Percentiles rank a stretch among this genome's conserved stretches.
Conservation (phyloP, 768 basidiomycete genomes). For the Mrakia hoshinonis region DNA sequence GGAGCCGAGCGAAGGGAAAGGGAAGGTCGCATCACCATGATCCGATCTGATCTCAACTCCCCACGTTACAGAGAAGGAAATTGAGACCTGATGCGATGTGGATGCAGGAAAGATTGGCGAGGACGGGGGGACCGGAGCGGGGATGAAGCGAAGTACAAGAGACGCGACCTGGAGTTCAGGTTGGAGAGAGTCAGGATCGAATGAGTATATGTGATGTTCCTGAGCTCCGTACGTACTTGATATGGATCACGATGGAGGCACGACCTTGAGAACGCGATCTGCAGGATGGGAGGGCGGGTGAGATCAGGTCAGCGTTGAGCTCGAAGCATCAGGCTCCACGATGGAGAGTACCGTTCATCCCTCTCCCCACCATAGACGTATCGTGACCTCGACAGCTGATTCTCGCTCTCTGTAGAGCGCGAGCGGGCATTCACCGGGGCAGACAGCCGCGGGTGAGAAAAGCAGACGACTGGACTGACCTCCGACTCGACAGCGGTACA, state of each 20-base stretch:
- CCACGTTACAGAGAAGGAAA: neutral
- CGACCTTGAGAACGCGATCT: constrained; percentile 29
- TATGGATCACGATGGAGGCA: constrained; percentile 14
- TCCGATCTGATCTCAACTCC: neutral
- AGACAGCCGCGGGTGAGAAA: neutral
- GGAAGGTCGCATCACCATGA: neutral
- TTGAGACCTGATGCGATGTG: neutral
- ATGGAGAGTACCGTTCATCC: neutral
- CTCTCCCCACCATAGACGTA: no score
- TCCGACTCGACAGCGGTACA: constrained; percentile 27
- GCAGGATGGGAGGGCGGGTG: neutral
- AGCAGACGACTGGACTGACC: constrained; percentile 1
- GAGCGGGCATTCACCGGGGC: neutral
- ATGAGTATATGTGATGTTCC: neutral
- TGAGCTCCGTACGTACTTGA: no score
- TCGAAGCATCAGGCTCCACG: neutral
- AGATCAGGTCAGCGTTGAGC: neutral
- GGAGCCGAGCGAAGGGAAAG: neutral
- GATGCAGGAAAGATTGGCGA: neutral
- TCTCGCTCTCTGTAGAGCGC: neutral
- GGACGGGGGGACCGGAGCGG: neutral
- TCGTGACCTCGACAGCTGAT: no score
- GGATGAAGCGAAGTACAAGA: no score
- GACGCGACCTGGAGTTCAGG: neutral
- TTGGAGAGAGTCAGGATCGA: neutral